Percentiles rank a stretch among this genome's conserved stretches.
phyloP scores from a whole-genome alignment of 2,329 filamentous ascomycete species.

The Nothomitra cinnamomea region DNA sequence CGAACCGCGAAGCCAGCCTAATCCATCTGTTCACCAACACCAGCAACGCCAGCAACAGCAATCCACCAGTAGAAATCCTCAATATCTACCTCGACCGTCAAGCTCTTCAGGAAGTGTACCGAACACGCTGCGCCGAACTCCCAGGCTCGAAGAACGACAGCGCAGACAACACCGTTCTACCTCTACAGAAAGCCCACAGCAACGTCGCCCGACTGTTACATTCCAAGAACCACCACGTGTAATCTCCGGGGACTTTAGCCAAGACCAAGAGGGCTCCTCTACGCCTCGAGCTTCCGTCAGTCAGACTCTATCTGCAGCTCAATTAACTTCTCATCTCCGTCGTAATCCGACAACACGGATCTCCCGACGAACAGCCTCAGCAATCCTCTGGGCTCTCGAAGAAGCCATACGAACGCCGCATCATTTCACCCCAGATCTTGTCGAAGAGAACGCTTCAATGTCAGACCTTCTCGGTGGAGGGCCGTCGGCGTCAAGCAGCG shows the following conservation, averaged over 20 bases:
- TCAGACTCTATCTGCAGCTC: slow-evolving; percentile 18
- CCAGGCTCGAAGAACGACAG: slow-evolving; percentile 29
- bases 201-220: slow-evolving; percentile 11
- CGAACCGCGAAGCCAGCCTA: slow-evolving; percentile 12
- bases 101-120: slow-evolving; percentile 32
- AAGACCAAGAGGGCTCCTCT: slow-evolving; percentile 4
- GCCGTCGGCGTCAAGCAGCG: slow-evolving; percentile 25
- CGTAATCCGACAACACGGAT: slow-evolving; percentile 38
- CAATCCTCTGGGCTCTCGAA: slow-evolving; percentile 83
- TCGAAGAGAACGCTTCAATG: slow-evolving; percentile 86
- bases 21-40: slow-evolving; percentile 18
- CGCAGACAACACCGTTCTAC: slow-evolving; percentile 23
- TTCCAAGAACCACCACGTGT: slow-evolving; percentile 1
- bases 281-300: slow-evolving; percentile 11
- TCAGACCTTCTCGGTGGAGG: slow-evolving; percentile 56
- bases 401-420: slow-evolving; percentile 73
- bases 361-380: slow-evolving; percentile 70
- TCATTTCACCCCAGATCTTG: slow-evolving; percentile 64
- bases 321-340: slow-evolving; percentile 20
- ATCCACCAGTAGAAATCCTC: slow-evolving; percentile 18
- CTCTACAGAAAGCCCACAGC: slow-evolving; percentile 21
- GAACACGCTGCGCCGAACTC: slow-evolving; percentile 35
- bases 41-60: slow-evolving; percentile 26
- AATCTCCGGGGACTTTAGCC: not conserved
- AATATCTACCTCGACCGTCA: slow-evolving; percentile 27